phyloP scores from a whole-genome alignment of 805 yeast genomes.

The Spencermartinsiella europaea region DNA sequence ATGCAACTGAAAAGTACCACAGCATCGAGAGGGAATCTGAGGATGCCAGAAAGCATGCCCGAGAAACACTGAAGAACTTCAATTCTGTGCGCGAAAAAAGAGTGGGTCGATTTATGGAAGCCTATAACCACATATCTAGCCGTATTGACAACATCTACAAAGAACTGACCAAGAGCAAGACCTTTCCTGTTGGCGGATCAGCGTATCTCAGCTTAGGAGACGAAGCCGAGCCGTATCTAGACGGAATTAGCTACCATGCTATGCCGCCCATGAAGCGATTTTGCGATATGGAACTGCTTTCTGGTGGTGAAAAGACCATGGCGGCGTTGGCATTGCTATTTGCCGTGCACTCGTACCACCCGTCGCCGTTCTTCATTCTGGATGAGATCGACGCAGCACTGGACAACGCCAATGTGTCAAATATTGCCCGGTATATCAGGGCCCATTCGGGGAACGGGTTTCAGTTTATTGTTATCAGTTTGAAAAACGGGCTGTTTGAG shows the following conservation, averaged over 20 bases:
- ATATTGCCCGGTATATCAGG: slow-evolving; percentile 80
- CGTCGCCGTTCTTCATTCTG: slow-evolving; percentile 91
- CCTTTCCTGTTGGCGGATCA: slow-evolving; percentile 84
- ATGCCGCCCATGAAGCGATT: slow-evolving; percentile 96
- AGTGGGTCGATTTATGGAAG: slow-evolving; percentile 57
- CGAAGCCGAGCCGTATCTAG: slow-evolving; percentile 80
- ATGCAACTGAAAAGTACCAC: slow-evolving; percentile 55
- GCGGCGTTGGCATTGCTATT: slow-evolving; percentile 92
- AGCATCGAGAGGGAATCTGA: slow-evolving; percentile 62
- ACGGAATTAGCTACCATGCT: slow-evolving; percentile 85
- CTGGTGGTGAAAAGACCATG: slow-evolving; percentile 96
- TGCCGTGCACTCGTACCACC: slow-evolving; percentile 84
- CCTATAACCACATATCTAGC: slow-evolving; percentile 70
- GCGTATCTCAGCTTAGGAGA: slow-evolving; percentile 84
- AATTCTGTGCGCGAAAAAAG: slow-evolving; percentile 56
- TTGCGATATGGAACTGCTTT: slow-evolving; percentile 83
- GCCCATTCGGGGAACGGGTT: slow-evolving; percentile 59
- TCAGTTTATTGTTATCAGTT: slow-evolving; percentile 88
- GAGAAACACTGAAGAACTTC: slow-evolving; percentile 49
- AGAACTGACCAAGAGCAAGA: slow-evolving; percentile 69
- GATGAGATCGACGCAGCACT: slow-evolving; percentile 99
- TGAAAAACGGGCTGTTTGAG: slow-evolving; percentile 83
- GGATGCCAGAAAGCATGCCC: slow-evolving; percentile 52
- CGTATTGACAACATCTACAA: slow-evolving; percentile 74
- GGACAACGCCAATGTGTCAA: slow-evolving; percentile 80